phyloP scores from a whole-genome alignment of 2,329 filamentous ascomycete species.

The Passalora sequoiae region DNA sequence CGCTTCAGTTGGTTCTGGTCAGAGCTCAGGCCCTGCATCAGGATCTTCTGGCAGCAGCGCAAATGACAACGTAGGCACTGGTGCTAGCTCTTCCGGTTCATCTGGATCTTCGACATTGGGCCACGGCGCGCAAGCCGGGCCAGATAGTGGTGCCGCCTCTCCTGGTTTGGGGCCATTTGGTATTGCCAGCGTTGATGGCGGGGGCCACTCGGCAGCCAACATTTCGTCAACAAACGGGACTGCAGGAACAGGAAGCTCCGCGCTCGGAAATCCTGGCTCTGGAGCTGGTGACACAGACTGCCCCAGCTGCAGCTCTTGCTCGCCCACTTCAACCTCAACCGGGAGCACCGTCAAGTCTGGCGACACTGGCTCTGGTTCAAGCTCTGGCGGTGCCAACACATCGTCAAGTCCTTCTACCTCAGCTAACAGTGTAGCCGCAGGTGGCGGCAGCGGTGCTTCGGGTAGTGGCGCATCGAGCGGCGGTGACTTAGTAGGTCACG shows the following conservation, averaged over 20 bases:
- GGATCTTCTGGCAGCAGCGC: conserved; percentile 4
- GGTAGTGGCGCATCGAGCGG: neutral
- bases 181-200: no score
- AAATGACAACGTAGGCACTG: neutral
- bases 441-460: neutral
- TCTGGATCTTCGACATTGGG: no score
- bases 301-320: conserved; percentile 1
- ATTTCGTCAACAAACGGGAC: no score
- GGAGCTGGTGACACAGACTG: no score
- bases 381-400: conserved; percentile 2
- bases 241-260: no score
- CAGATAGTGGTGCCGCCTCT: neutral
- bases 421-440: neutral
- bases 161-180: no score
- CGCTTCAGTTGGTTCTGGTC: conserved; percentile 9
- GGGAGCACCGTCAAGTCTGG: conserved; percentile 2
- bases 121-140: no score
- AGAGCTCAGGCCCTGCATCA: conserved; percentile 2
- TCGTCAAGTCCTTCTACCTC: neutral
- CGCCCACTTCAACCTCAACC: neutral
- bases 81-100: neutral
- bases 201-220: no score
- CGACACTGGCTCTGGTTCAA: conserved; percentile 1
- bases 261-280: neutral
- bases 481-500: neutral